Evolutionary conservation across 306 rosid genomes (phyloP).

Genomic region (Sphenostylis stenocarpa): DNA sequence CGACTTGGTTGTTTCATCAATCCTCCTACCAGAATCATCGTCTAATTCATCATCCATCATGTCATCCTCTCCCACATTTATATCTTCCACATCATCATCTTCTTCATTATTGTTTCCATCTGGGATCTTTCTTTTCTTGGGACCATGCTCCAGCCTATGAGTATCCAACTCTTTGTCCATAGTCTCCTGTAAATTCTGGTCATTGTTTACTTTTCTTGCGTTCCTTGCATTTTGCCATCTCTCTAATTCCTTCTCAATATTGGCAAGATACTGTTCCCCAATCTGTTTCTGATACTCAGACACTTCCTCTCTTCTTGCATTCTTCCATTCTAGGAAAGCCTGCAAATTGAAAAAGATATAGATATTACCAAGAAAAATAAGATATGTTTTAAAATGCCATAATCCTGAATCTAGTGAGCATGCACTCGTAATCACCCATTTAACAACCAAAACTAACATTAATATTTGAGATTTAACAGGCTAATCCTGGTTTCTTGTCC

Average conservation of each 20-base stretch:
- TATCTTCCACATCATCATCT: slow-evolving; percentile 91
- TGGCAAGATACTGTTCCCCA: slow-evolving; percentile 83
- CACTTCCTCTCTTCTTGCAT: slow-evolving; percentile 86
- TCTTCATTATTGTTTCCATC: slow-evolving; percentile 78
- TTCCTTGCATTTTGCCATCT: slow-evolving; percentile 95
- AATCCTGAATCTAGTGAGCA: slow-evolving; percentile 8
- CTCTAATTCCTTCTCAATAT: slow-evolving; percentile 91
- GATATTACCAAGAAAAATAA: background rate
- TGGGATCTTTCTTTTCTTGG: slow-evolving; percentile 87
- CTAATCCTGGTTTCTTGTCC: background rate
- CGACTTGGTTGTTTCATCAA: slow-evolving; percentile 61
- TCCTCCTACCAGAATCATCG: slow-evolving; percentile 68
- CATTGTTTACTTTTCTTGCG: slow-evolving; percentile 62
- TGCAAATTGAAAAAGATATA: slow-evolving; percentile 33
- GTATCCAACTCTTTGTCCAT: slow-evolving; percentile 98
- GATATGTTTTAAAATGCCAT: background rate
- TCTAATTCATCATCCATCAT: slow-evolving; percentile 86
- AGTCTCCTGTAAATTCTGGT: slow-evolving; percentile 88
- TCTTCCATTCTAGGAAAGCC: slow-evolving; percentile 86
- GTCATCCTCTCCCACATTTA: slow-evolving; percentile 88
- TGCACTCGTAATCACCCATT: background rate
- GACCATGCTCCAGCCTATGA: slow-evolving; percentile 99
- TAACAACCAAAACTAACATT: background rate
- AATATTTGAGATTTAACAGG: background rate
- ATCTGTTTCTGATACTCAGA: slow-evolving; percentile 80